Base-by-base conservation (phyloP, 1,284 basidiomycete species). In the Leccinum olivaceoglutinosum region DNA sequence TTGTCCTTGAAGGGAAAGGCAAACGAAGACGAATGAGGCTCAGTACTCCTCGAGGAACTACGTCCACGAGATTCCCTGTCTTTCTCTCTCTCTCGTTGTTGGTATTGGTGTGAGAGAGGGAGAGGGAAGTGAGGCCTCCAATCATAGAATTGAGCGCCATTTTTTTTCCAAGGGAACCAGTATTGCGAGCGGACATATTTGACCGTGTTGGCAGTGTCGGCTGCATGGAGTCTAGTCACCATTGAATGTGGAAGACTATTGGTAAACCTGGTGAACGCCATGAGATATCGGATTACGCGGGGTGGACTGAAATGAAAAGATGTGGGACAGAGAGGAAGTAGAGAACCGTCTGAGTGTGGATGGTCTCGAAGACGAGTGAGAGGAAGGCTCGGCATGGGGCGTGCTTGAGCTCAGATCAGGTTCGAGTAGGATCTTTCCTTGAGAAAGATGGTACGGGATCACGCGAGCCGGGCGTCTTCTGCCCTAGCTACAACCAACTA, bases 101-200 rank as follows among this genome's bases (percentile, higher is more conserved):
- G 21, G 81, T 80, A 67, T 68, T 80, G 9, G 81, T 81, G 56
- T 86, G 82, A 1, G 82, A 78, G 61, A 90, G 79, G 1, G 85
- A 82, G 3, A 89, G 79, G 2, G 81, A 79, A 32, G 86, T 85
- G 34, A 89, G 78, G 1, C 84, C 84, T 32, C 84, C 84, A 76
- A 90, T 86, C 86, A 90, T 85, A 36, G 86, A 88, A 66, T 82
- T 85, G 61, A 90, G 78, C 0, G 87, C 82, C 76, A 82, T 32
- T 32, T 32, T 84, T 69, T 83, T 85, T 56, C 82, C 78, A 69
- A 88, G 87, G 0, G 85, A 83, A 61, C 81, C 81, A 16, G 76
- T 69, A 34, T 66, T 64, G 54, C 77, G 76, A 34, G 76, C 57
- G 32, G 68, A 66, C 57, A 67, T 60, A 12, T 79, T 80, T 4